These are phyloP conservation scores for Cyamopsis tetragonoloba DNA, from an alignment of 306 rosid genomes.

Conservation along the genomic window DNA sequence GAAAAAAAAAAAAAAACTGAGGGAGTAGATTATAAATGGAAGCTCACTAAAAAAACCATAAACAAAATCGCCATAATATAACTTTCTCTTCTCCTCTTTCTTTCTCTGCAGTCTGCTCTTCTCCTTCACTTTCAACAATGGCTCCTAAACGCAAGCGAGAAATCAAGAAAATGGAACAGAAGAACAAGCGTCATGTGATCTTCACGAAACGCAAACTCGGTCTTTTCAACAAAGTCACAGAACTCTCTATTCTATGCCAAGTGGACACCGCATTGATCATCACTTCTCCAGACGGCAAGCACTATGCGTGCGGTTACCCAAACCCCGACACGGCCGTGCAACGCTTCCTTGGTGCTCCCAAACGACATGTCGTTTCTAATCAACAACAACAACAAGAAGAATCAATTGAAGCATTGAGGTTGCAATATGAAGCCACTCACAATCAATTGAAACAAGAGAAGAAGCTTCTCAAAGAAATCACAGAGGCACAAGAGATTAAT, in stretches of 20 bases:
- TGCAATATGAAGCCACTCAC: neutral
- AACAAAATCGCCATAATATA: too few relatives aligned
- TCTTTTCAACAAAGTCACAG: constrained; percentile 59
- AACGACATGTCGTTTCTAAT: too few relatives aligned
- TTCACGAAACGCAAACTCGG: constrained; percentile 58
- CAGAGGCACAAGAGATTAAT: neutral
- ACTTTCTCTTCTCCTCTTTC: too few relatives aligned
- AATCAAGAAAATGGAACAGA: constrained; percentile 38
- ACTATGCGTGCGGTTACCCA: constrained; percentile 53
- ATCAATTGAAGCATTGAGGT: neutral
- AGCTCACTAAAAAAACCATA: too few relatives aligned
- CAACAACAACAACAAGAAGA: neutral
- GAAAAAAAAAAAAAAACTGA: too few relatives aligned
- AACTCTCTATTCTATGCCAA: constrained; percentile 49
- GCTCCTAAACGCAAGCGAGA: constrained; percentile 39
- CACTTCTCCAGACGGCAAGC: constrained; percentile 45
- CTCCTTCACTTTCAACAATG: neutral
- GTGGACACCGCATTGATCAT: constrained; percentile 40
- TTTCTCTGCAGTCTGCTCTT: too few relatives aligned
- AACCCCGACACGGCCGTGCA: neutral
- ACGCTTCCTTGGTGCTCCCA: too few relatives aligned
- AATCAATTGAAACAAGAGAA: neutral
- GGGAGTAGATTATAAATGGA: too few relatives aligned
- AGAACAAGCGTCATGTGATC: constrained; percentile 37
- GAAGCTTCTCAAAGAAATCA: neutral